Evolutionary conservation across 2,329 filamentous ascomycete species (phyloP).

Genomic region (Penicillium fuscoglaucum): DNA sequence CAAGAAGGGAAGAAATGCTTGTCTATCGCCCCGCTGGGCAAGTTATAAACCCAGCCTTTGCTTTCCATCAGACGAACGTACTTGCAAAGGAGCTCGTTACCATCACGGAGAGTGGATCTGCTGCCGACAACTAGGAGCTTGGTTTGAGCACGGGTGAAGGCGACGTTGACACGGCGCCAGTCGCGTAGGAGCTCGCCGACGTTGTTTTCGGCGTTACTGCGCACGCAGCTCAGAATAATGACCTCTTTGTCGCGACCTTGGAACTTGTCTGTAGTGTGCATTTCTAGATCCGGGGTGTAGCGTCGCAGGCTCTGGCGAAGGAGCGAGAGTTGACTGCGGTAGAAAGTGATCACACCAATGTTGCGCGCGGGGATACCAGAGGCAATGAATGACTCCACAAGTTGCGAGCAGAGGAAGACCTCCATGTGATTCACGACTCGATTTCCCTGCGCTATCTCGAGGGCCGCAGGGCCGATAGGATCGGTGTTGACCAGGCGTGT

Average conservation of each 20-base stretch:
- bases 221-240: constrained; percentile 80
- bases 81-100: constrained; percentile 71
- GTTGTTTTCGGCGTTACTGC: constrained; percentile 75
- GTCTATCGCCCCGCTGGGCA: constrained; percentile 64
- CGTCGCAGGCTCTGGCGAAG: constrained; percentile 70
- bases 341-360: constrained; percentile 95
- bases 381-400: constrained; percentile 75
- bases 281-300: constrained; percentile 68
- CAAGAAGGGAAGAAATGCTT: constrained; percentile 65
- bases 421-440: constrained; percentile 89
- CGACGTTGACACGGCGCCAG: constrained; percentile 92
- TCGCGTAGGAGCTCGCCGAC: constrained; percentile 93
- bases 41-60: constrained; percentile 75
- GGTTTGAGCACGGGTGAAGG: constrained; percentile 86
- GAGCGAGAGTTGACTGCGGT: constrained; percentile 84
- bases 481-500: constrained; percentile 93
- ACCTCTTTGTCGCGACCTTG: constrained; percentile 96
- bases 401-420: constrained; percentile 71
- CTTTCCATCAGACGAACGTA: constrained; percentile 77
- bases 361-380: constrained; percentile 72
- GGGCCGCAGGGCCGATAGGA: constrained; percentile 60
- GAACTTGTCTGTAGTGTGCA: constrained; percentile 96
- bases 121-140: constrained; percentile 90
- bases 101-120: constrained; percentile 66
- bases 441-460: constrained; percentile 69